Conservation (phyloP, 169 alveolate species). For the Plasmodium ovale region DNA sequence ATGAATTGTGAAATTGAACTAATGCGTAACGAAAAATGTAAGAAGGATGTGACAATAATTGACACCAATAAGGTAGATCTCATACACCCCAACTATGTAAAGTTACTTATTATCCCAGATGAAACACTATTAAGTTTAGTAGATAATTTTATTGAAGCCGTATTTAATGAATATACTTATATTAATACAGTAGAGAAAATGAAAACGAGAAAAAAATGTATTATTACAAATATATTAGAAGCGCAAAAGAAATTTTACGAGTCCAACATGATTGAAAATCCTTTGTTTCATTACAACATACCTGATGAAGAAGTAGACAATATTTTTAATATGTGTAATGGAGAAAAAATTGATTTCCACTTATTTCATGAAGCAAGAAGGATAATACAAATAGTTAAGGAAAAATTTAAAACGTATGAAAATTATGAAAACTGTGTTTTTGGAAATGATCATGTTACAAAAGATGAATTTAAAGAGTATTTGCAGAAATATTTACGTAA, state of each 20-base stretch:
- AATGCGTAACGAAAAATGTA: too few relatives aligned
- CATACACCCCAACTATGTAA: slow-evolving; percentile 28
- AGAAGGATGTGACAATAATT: background rate
- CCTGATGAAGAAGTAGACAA: slow-evolving; percentile 41
- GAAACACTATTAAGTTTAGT: slow-evolving; percentile 45
- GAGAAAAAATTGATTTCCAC: slow-evolving; percentile 47
- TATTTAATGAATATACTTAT: slow-evolving; percentile 32
- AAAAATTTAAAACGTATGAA: slow-evolving; percentile 40
- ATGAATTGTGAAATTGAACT: too few relatives aligned
- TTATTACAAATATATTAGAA: slow-evolving; percentile 35
- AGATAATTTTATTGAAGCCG: slow-evolving; percentile 26
- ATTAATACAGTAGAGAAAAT: slow-evolving; percentile 28
- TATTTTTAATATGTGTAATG: slow-evolving; percentile 49
- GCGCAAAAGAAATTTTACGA: slow-evolving; percentile 48
- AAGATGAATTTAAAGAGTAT: slow-evolving; percentile 29
- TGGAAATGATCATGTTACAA: slow-evolving; percentile 18
- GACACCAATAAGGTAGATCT: background rate
- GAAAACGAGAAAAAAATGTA: slow-evolving; percentile 37
- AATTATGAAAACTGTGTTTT: slow-evolving; percentile 37
- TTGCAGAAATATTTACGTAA: slow-evolving; percentile 15
- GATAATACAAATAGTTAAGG: slow-evolving; percentile 48
- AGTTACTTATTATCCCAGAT: slow-evolving; percentile 44
- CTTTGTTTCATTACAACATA: slow-evolving; percentile 31
- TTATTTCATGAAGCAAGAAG: slow-evolving; percentile 71
- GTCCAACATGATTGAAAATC: slow-evolving; percentile 33